phyloP scores from a whole-genome alignment of 2,329 filamentous ascomycete species.

The Rosellinia necatrix region DNA sequence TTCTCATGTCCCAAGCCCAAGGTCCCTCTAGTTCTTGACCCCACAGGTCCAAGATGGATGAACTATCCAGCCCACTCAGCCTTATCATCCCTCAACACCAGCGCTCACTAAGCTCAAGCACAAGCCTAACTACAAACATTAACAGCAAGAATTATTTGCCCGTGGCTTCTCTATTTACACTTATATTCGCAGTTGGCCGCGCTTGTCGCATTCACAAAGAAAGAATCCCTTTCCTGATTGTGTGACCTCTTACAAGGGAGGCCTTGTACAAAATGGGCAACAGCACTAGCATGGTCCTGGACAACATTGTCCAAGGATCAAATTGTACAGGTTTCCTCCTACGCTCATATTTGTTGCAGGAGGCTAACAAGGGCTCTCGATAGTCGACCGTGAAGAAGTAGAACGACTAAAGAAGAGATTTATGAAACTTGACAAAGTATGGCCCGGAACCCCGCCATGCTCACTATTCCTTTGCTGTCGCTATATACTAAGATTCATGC shows the following conservation, averaged over 20 bases:
- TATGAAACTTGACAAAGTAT: constrained; percentile 98
- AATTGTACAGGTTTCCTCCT: constrained; percentile 71
- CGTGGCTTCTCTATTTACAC: background rate
- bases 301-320: constrained; percentile 93
- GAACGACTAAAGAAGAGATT: constrained; percentile 95
- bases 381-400: constrained; percentile 96
- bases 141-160: background rate
- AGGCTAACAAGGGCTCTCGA: constrained; percentile 14
- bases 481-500: background rate
- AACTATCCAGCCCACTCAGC: constrained; percentile 19
- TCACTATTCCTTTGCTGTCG: background rate
- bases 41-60: constrained; percentile 23
- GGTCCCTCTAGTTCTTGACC: constrained; percentile 2
- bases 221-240: constrained; percentile 4
- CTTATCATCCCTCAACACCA: constrained; percentile 22
- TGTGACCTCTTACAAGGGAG: constrained; percentile 29
- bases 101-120: constrained; percentile 6
- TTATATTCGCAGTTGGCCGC: background rate
- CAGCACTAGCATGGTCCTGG: constrained; percentile 75
- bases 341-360: too few relatives aligned
- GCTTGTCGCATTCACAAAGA: background rate
- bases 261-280: constrained; percentile 62
- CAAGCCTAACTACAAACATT: background rate
- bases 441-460: constrained; percentile 28
- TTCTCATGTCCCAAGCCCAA: background rate